Evolutionary conservation across 2,329 filamentous ascomycete genomes (phyloP), one percentile per base, ranked within the genome.

Genomic region (Claviceps citrina): DNA sequence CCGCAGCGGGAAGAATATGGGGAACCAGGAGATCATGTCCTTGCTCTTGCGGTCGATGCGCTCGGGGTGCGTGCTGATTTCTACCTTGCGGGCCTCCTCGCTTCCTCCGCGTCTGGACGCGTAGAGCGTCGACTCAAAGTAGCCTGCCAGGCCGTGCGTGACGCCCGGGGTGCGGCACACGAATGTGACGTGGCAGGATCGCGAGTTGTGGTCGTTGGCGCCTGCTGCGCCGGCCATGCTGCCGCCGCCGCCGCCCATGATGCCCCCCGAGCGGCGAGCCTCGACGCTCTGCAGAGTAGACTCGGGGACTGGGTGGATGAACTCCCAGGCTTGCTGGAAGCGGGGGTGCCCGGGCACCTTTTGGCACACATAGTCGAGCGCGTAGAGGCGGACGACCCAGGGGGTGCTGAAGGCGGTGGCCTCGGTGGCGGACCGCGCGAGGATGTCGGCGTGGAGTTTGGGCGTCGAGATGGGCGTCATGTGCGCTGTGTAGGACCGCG

Each of bases 11-110:
- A 98, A 98, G 64, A 89, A 95, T 24, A 98, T 96, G 1, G 91
- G 91, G 58, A 98, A 98, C 91, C 91, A 98, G 41, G 84, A 93
- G 47, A 95, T 93, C 93, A 98, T 98, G 52, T 93, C 87, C 55
- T 81, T 82, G 67, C 86, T 94, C 73, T 96, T 96, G 42, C 67
- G 66, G 41, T 91, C 84, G 62, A 98, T 96, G 24, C 81, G 84
- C 47, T 93, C 82, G 0, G 91, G 93, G 52, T 94, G 81, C 4
- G 83, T 98, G 53, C 85, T 93, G 44, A 98, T 71, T 64, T 96
- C 89, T 4, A 95, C 75, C 49, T 76, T 78, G 19, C 61, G 58
- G 5, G n/a, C n/a, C n/a, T 51, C 59, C 40, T 49, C 51, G 24
- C 51, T 56, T 22, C 51, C 60, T 5, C 54, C 47, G 6, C 61